Base-by-base conservation (phyloP, 2,329 filamentous ascomycete species). In the Emydomyces testavorans region DNA sequence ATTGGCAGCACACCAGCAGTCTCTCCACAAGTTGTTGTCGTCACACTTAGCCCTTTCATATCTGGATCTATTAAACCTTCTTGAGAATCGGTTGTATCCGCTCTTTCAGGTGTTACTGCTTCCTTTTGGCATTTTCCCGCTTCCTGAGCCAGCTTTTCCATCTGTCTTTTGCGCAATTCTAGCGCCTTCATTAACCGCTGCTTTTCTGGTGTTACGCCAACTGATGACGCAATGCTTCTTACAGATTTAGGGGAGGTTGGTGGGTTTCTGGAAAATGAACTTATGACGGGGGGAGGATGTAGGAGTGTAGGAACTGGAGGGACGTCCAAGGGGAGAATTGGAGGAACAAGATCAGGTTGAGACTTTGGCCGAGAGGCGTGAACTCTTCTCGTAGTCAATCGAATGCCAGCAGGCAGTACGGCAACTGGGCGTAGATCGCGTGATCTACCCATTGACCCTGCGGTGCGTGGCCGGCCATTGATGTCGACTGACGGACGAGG, bases 121-220 rank as follows among this genome's bases (percentile, higher is more conserved):
- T 34, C 21, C 21, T 41, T 3, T 13, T 40, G 21, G 26, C n/a
- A 18, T 24, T 6, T 43, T 10, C 24, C 34, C 1, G 50, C 59
- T 60, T 43, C 62, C 60, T 52, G 59, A 55, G 45, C 59, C 52
- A 29, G 59, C 48, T 57, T 60, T 42, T 57, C 63, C 61, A 82
- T 80, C 64, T 87, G 88, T 66, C 84, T 87, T 65, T 93, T 92
- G 45, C 90, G 78, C 56, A 95, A 67, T 65, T 95, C 85, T 68
- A 95, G 76, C 6, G 92, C 92, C 69, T 93, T 95, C 85, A 94
- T 89, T 53, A 98, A 71, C 47, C 92, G 77, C 52, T 85, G 80
- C 69, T 93, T 96, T 64, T 98, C 92, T 0, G 86, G 85, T 1
- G 86, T 87, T 58, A 93, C 83, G n/a, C 71, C 68, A 8, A 63